phyloP scores from a whole-genome alignment of 2,329 filamentous ascomycete species.

The Fusarium sp. region DNA sequence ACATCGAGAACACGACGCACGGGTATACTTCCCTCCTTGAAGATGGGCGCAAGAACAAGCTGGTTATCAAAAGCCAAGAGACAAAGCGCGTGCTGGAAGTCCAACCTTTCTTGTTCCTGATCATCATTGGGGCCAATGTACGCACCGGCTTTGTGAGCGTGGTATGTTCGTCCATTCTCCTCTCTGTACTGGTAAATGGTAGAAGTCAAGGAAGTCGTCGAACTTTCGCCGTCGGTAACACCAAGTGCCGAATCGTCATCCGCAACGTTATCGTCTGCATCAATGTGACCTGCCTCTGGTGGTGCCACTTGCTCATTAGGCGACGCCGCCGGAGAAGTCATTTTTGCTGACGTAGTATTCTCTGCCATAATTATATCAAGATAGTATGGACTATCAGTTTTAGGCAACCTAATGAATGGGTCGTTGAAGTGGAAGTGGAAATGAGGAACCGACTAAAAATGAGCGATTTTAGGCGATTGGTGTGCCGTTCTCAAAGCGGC shows the following conservation, averaged over 20 bases:
- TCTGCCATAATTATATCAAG: not conserved
- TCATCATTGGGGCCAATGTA: constrained; percentile 26
- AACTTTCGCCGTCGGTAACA: constrained; percentile 5
- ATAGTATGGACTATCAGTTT: not conserved
- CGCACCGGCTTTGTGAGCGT: constrained; percentile 44
- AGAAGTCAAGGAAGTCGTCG: constrained; percentile 34
- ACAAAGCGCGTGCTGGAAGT: constrained; percentile 42
- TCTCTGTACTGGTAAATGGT: constrained; percentile 40
- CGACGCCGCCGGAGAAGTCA: not conserved
- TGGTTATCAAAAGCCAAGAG: constrained; percentile 45
- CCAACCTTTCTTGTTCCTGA: constrained; percentile 31
- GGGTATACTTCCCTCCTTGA: not conserved
- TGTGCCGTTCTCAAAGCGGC: not conserved
- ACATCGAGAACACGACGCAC: constrained; percentile 41
- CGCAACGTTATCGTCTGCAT: constrained; percentile 6
- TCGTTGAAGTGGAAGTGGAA: too few species aligned
- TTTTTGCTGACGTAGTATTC: not conserved
- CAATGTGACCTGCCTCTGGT: constrained; percentile 9
- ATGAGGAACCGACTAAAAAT: not conserved
- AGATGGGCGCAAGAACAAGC: constrained; percentile 37
- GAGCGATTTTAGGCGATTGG: constrained; percentile 7
- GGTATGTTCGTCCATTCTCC: constrained; percentile 48
- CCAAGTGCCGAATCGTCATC: constrained; percentile 16
- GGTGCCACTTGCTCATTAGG: not conserved
- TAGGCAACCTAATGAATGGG: not conserved